Conservation (phyloP, 78 protist species). For the Bodo saltans region DNA sequence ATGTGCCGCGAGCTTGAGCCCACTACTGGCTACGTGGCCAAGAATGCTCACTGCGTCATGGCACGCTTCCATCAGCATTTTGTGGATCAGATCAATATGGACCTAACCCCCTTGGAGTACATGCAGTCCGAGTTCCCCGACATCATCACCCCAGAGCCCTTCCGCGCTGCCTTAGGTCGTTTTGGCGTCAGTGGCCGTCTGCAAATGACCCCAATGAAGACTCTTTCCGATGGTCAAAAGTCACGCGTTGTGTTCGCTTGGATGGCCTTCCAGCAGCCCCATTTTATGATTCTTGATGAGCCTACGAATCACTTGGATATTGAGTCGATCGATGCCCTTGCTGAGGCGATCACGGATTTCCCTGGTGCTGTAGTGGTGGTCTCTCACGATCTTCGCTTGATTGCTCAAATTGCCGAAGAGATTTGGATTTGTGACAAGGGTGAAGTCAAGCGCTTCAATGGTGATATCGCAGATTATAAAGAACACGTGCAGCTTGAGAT, state of each 20-base stretch:
- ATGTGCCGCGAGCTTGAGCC: conserved; percentile 75
- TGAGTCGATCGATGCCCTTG: conserved; percentile 68
- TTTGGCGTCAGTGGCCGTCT: conserved; percentile 26
- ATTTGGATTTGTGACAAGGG: conserved; percentile 64
- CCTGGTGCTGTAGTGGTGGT: conserved; percentile 72
- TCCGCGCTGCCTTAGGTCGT: conserved; percentile 56
- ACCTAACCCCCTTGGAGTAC: conserved; percentile 46
- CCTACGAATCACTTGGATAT: conserved; percentile 88
- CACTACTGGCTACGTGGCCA: conserved; percentile 56
- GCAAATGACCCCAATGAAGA: conserved; percentile 19
- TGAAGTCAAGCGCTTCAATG: conserved; percentile 15
- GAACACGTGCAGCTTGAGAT: neutral
- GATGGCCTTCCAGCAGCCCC: conserved; percentile 27
- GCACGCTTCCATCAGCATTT: conserved; percentile 49
- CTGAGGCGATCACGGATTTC: neutral
- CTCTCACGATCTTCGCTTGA: conserved; percentile 63
- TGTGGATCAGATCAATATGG: conserved; percentile 44
- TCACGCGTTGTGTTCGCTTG: conserved; percentile 27
- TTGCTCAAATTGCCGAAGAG: conserved; percentile 50
- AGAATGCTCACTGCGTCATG: conserved; percentile 51
- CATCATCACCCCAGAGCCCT: conserved; percentile 2
- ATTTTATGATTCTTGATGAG: conserved; percentile 83
- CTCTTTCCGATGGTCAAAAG: conserved; percentile 37
- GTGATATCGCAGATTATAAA: conserved; percentile 40
- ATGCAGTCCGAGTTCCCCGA: conserved; percentile 28